Conservation (phyloP, 352 stramenopile species). For the Thalassiosira livingstoniorum region DNA sequence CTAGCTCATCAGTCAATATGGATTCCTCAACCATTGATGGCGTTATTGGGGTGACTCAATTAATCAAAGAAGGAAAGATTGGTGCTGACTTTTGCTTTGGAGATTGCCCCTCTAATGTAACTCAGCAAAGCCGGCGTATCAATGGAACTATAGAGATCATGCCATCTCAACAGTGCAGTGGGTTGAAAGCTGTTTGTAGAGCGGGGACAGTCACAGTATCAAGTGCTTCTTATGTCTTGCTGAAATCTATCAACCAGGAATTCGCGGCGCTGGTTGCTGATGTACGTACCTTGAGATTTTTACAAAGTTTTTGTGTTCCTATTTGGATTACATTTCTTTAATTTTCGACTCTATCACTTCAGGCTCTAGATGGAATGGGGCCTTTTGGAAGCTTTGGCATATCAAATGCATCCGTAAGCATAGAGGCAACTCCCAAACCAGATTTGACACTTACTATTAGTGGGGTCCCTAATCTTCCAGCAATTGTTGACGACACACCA, state of each 20-base stretch:
- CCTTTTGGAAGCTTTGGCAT: conserved; percentile 8
- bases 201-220: not conserved
- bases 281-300: too few relatives aligned
- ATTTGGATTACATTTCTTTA: too few relatives aligned
- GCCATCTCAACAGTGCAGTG: not conserved
- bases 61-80: conserved; percentile 10
- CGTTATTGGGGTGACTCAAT: not conserved
- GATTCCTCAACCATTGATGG: not conserved
- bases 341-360: too few relatives aligned
- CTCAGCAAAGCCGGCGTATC: not conserved
- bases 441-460: not conserved
- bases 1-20: not conserved
- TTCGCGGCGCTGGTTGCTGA: not conserved
- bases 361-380: not conserved
- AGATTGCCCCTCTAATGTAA: not conserved
- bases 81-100: conserved; percentile 10
- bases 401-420: not conserved
- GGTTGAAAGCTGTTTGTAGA: not conserved
- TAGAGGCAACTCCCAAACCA: not conserved
- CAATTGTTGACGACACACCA: not conserved
- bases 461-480: not conserved
- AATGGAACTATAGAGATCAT: too few relatives aligned
- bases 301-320: too few relatives aligned
- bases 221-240: not conserved
- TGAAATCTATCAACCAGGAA: not conserved